These are phyloP conservation scores for Cadophora gregata DNA, from an alignment of 2,329 filamentous ascomycete species.

Conservation along the genomic window DNA sequence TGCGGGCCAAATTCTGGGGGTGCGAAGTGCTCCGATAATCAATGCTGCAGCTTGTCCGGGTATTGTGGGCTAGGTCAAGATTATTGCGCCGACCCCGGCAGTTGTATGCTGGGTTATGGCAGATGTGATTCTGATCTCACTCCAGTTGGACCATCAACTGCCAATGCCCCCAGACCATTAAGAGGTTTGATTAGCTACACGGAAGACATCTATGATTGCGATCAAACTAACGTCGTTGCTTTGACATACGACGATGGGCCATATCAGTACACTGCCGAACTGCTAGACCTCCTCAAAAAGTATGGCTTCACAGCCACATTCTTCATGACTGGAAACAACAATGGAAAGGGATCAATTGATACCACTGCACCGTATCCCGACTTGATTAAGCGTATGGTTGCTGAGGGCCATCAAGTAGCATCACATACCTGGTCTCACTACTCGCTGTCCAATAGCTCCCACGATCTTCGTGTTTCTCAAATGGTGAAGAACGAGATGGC, in stretches of 20 bases:
- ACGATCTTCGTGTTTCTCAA: constrained; percentile 49
- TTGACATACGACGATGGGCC: constrained; percentile 73
- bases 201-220: constrained; percentile 48
- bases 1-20: too few species aligned
- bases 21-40: too few species aligned
- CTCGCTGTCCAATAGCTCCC: constrained; percentile 50
- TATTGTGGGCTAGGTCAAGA: constrained; percentile 17
- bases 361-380: constrained; percentile 32
- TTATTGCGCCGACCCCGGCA: constrained; percentile 34
- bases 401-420: constrained; percentile 63
- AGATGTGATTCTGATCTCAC: constrained; percentile 62
- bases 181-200: too few species aligned
- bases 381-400: constrained; percentile 48
- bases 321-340: constrained; percentile 53
- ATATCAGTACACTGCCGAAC: constrained; percentile 61
- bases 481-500: constrained; percentile 59
- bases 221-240: constrained; percentile 62
- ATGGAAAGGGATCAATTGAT: constrained; percentile 50
- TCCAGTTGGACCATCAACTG: constrained; percentile 50
- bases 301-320: constrained; percentile 70
- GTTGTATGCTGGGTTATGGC: constrained; percentile 32
- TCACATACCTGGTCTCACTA: constrained; percentile 60
- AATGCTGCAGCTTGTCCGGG: too few species aligned
- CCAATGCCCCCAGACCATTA: too few species aligned
- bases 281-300: constrained; percentile 63